Evolutionary conservation across 192 early-diverging fungal species (phyloP).

Genomic region (Pecoramyces ruminantium): DNA sequence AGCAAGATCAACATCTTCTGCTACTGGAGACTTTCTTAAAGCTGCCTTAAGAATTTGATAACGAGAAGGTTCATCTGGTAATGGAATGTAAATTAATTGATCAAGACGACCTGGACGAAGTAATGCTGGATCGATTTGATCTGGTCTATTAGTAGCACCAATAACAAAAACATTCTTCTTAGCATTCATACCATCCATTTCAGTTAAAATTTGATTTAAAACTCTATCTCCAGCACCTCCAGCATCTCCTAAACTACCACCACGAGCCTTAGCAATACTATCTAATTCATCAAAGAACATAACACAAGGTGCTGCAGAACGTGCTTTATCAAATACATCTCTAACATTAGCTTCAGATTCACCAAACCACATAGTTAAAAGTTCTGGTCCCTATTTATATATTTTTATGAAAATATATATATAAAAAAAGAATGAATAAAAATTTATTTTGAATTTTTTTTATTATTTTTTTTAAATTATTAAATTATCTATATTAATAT

Average conservation of each 20-base stretch:
- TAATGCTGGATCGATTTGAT: slow-evolving; percentile 93
- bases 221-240: slow-evolving; percentile 95
- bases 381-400: slow-evolving; percentile 63
- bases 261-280: slow-evolving; percentile 92
- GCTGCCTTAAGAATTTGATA: slow-evolving; percentile 64
- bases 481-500: too few relatives aligned
- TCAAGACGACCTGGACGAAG: slow-evolving; percentile 96
- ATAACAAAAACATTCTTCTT: slow-evolving; percentile 99
- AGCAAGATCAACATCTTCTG: slow-evolving; percentile 55
- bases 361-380: slow-evolving; percentile 99
- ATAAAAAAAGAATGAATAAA: neutral
- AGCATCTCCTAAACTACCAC: slow-evolving; percentile 54
- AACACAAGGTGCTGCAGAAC: slow-evolving; percentile 93
- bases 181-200: slow-evolving; percentile 99
- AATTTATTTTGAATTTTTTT: too few relatives aligned
- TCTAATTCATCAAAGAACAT: slow-evolving; percentile 99
- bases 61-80: slow-evolving; percentile 81
- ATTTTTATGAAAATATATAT: too few relatives aligned
- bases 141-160: slow-evolving; percentile 96
- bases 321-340: slow-evolving; percentile 97
- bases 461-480: too few relatives aligned
- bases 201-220: slow-evolving; percentile 95
- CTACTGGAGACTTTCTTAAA: slow-evolving; percentile 85
- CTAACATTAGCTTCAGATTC: slow-evolving; percentile 98
- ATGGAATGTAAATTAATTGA: slow-evolving; percentile 94